Base-by-base conservation (phyloP, 2,329 filamentous ascomycete species). In the Aotearoamyces nothofagi region DNA sequence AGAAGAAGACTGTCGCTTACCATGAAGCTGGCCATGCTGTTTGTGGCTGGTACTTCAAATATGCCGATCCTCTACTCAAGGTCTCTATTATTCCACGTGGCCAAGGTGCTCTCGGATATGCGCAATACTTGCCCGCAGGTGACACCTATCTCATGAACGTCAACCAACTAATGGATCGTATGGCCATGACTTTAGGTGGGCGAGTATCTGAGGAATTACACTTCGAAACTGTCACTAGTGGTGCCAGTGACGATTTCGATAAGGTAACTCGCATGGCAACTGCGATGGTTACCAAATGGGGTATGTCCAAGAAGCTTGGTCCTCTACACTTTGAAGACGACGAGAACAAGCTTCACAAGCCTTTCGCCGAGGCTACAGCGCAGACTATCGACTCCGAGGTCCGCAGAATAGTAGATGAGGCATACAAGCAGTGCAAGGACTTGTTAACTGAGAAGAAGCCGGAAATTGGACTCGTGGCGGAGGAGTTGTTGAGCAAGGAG, bases 261-360 rank as follows among this genome's bases (percentile, higher is more conserved):
- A 98, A 98, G 60, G 90, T 96, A 22, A 94, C 90, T 3, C 71
- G 76, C 32, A 87, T 94, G 79, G 92, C 90, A 3, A 92, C 81
- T 11, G 78, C 80, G 37, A 98, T 98, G 90, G 90, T 98, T 16
- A 98, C 87, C n/a, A 82, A 93, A 53, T 98, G 84, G 77, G 90
- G 90, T 42, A 98, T 98, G 90, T 92, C 80, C 22, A 71, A 81
- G 41, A 92, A 92, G 59, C 77, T 98, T 26, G 87, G 87, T 16
- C 86, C 86, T 39, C 66, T 98, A 38, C 80, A 92, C 62, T 98
- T 87, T 54, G 78, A 90, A 45, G 79, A 81, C 50, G 67, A 83
- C 46, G 69, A 79, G 38, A 79, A 81, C 51, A 75, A 81, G 47
- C 58, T 94, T 34, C 76, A 86, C 51, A 98, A 98, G 62, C 90